Conservation (phyloP, 768 basidiomycete species). For the Boletus coccyginus region DNA sequence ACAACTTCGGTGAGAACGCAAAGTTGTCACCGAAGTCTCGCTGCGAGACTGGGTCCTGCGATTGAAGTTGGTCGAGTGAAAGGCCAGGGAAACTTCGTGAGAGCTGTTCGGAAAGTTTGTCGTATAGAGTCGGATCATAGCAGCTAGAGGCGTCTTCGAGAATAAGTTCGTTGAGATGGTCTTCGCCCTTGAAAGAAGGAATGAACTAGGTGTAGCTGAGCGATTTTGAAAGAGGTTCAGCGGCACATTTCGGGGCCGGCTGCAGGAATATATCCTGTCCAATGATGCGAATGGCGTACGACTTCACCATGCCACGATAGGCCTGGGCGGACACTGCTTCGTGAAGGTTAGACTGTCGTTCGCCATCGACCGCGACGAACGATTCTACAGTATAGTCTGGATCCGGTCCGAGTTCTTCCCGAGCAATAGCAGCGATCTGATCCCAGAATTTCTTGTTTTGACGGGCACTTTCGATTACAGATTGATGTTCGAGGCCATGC, state of each 20-base stretch:
- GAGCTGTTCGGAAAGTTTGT: slow-evolving; percentile 51
- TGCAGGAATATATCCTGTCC: slow-evolving; percentile 72
- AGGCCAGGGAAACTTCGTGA: slow-evolving; percentile 55
- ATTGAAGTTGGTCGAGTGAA: slow-evolving; percentile 60
- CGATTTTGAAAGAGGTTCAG: slow-evolving; percentile 45
- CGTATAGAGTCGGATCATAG: slow-evolving; percentile 72
- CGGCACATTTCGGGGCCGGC: slow-evolving; percentile 39
- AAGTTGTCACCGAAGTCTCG: slow-evolving; percentile 82
- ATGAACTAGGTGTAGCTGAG: slow-evolving; percentile 59
- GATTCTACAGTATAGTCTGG: slow-evolving; percentile 62
- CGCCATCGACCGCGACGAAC: slow-evolving; percentile 38
- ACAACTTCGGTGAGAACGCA: slow-evolving; percentile 59
- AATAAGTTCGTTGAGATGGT: slow-evolving; percentile 63
- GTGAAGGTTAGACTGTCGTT: slow-evolving; percentile 52
- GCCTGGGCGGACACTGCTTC: slow-evolving; percentile 60
- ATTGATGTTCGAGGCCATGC: slow-evolving; percentile 71
- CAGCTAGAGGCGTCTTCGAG: slow-evolving; percentile 67
- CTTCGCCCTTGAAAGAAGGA: slow-evolving; percentile 55
- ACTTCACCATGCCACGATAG: slow-evolving; percentile 69
- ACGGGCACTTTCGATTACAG: slow-evolving; percentile 53
- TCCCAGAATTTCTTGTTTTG: slow-evolving; percentile 67
- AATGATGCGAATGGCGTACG: slow-evolving; percentile 71
- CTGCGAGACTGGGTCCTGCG: slow-evolving; percentile 57
- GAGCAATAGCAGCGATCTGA: slow-evolving; percentile 58
- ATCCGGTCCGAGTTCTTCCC: slow-evolving; percentile 68